Percentiles rank a stretch among this genome's conserved stretches.
phyloP scores from a whole-genome alignment of 306 rosid genomes.

The Ziziphus jujuba region DNA sequence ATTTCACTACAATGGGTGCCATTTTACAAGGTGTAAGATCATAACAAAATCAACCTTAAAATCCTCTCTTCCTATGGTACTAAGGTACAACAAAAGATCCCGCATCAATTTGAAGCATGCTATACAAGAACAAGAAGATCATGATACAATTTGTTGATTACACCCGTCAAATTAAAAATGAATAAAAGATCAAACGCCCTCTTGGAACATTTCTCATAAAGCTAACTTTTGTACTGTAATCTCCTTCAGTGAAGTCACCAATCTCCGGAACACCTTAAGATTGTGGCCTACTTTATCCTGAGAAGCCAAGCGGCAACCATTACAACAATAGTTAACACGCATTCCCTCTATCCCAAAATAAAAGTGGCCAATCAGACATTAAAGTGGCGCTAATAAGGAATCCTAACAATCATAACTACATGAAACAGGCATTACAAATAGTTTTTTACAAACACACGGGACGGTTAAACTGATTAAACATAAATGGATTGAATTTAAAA shows the following conservation, averaged over 20 bases:
- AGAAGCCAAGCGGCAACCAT: slow-evolving; percentile 7
- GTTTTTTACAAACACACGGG: too few species aligned
- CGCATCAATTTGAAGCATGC: too few species aligned
- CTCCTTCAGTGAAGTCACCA: slow-evolving; percentile 81
- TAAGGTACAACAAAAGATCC: too few species aligned
- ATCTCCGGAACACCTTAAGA: slow-evolving; percentile 77
- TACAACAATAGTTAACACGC: background rate
- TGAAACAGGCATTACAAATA: background rate
- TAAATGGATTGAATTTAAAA: too few species aligned
- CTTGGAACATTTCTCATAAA: slow-evolving; percentile 31
- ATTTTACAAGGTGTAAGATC: too few species aligned
- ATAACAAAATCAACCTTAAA: too few species aligned
- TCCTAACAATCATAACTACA: background rate
- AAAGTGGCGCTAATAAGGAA: background rate
- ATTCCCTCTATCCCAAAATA: background rate
- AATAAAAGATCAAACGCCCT: background rate
- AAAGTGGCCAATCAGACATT: background rate
- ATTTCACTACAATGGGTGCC: too few species aligned
- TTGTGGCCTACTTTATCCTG: slow-evolving; percentile 87
- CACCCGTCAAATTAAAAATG: background rate
- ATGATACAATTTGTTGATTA: background rate
- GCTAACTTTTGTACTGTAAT: slow-evolving; percentile 55
- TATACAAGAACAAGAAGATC: slow-evolving; percentile 12
- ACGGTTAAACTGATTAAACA: too few species aligned
- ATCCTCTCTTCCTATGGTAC: too few species aligned